Evolutionary conservation across 352 stramenopile genomes (phyloP).

Genomic region (Pythium dissimile): DNA sequence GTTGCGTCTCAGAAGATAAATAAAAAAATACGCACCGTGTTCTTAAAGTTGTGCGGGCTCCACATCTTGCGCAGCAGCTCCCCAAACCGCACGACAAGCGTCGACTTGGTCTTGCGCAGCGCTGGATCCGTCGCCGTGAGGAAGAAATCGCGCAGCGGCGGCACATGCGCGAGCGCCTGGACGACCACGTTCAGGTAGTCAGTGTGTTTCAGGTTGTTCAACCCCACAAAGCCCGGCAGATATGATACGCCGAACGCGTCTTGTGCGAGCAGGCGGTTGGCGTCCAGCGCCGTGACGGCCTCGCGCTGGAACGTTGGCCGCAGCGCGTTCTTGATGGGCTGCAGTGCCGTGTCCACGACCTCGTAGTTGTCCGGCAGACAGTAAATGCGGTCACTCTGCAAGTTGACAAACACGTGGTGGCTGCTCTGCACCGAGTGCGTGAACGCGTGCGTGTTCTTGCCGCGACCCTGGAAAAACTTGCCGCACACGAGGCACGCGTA

Average conservation of each 20-base stretch:
- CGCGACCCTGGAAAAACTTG: constrained; percentile 97
- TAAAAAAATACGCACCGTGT: constrained; percentile 71
- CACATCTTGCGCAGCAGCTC: constrained; percentile 98
- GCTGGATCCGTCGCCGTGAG: constrained; percentile 48
- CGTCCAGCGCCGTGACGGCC: constrained; percentile 89
- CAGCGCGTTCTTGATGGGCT: constrained; percentile 94
- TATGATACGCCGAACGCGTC: constrained; percentile 97
- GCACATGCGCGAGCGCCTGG: constrained; percentile 95
- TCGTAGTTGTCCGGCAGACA: constrained; percentile 99
- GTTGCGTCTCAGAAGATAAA: neutral
- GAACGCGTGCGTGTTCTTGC: constrained; percentile 92
- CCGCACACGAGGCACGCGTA: constrained; percentile 99
- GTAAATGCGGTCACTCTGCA: constrained; percentile 94
- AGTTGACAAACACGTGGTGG: constrained; percentile 98
- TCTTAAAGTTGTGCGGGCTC: constrained; percentile 98
- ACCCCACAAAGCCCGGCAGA: constrained; percentile 95
- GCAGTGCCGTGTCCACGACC: constrained; percentile 94
- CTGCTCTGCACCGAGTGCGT: constrained; percentile 95
- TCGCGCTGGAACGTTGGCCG: constrained; percentile 85
- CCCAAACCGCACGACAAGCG: constrained; percentile 91
- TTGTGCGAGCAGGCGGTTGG: constrained; percentile 87
- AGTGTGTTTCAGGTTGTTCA: constrained; percentile 98
- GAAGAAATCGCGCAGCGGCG: constrained; percentile 94
- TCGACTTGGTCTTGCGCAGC: constrained; percentile 61
- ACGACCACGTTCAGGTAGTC: constrained; percentile 98